Evolutionary conservation across 306 rosid species (phyloP).

Genomic region (Trifolium subterraneum): DNA sequence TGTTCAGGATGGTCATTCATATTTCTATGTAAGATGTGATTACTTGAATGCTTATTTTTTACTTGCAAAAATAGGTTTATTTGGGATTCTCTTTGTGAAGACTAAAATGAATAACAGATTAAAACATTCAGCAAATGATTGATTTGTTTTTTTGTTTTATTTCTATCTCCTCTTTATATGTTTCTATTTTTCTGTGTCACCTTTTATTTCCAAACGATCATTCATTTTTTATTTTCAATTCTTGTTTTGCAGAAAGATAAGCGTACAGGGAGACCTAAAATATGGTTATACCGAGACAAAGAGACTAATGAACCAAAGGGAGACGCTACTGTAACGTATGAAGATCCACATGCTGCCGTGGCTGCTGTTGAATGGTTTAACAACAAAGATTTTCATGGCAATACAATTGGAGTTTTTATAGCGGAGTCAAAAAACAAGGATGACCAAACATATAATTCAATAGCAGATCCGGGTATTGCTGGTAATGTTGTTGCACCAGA

Average conservation of each 20-base stretch:
- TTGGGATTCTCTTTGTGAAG: neutral
- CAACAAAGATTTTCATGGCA: constrained; percentile 92
- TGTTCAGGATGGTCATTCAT: neutral
- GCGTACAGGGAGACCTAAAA: constrained; percentile 89
- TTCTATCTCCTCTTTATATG: neutral
- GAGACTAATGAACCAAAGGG: constrained; percentile 94
- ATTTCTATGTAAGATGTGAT: constrained; percentile 2
- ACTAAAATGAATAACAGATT: too few relatives aligned
- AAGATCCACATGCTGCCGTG: constrained; percentile 95
- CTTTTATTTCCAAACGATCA: constrained; percentile 1
- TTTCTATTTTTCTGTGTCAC: constrained; percentile 8
- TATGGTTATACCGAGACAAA: constrained; percentile 91
- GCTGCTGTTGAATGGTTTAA: constrained; percentile 99
- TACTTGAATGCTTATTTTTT: neutral
- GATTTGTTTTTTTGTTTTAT: constrained; percentile 16
- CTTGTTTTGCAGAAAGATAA: constrained; percentile 77
- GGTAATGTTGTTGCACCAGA: constrained; percentile 56
- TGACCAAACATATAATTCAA: constrained; percentile 59
- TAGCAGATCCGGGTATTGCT: constrained; percentile 58
- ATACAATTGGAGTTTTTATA: constrained; percentile 77
- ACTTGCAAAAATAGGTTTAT: constrained; percentile 18
- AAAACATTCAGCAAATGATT: neutral
- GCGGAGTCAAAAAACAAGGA: constrained; percentile 95
- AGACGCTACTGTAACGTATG: constrained; percentile 96
- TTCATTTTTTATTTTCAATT: constrained; percentile 33